phyloP scores from a whole-genome alignment of 2,329 filamentous ascomycete genomes.

The Sporothrix mexicana region DNA sequence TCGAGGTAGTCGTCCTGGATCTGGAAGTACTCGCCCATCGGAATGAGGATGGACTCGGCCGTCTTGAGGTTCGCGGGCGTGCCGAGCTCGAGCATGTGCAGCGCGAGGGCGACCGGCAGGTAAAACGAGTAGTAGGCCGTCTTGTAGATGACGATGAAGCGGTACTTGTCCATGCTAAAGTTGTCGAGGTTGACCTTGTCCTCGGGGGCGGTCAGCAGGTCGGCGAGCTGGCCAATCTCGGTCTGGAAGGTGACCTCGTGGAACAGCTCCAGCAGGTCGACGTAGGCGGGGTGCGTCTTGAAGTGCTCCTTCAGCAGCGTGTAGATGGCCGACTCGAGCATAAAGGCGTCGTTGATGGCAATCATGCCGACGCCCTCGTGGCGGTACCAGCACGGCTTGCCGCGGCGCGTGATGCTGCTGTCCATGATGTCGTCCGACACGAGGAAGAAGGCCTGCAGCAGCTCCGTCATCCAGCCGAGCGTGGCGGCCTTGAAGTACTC shows the following conservation, averaged over 20 bases:
- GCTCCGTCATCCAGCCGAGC: conserved; percentile 96
- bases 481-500: conserved; percentile 89
- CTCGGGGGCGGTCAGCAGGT: conserved; percentile 94
- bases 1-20: conserved; percentile 99
- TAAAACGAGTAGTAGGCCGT: conserved; percentile 99
- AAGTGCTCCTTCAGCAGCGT: conserved; percentile 92
- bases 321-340: conserved; percentile 93
- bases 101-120: conserved; percentile 88
- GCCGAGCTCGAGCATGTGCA: conserved; percentile 83
- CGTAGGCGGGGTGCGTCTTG: conserved; percentile 81
- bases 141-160: conserved; percentile 99
- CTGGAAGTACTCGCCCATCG: conserved; percentile 99
- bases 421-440: conserved; percentile 99
- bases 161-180: conserved; percentile 94
- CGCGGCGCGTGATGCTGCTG: conserved; percentile 88
- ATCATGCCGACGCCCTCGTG: conserved; percentile 89
- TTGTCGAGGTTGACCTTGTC: conserved; percentile 91
- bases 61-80: conserved; percentile 88
- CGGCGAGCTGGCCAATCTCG: conserved; percentile 92
- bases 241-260: conserved; percentile 94
- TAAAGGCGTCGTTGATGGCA: conserved; percentile 97
- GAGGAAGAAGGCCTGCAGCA: conserved; percentile 98
- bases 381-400: conserved; percentile 95
- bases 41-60: conserved; percentile 89
- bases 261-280: conserved; percentile 94